Evolutionary conservation across 306 rosid species (phyloP), one percentile per base, ranked within the genome.

Genomic region (Lagenaria siceraria): DNA sequence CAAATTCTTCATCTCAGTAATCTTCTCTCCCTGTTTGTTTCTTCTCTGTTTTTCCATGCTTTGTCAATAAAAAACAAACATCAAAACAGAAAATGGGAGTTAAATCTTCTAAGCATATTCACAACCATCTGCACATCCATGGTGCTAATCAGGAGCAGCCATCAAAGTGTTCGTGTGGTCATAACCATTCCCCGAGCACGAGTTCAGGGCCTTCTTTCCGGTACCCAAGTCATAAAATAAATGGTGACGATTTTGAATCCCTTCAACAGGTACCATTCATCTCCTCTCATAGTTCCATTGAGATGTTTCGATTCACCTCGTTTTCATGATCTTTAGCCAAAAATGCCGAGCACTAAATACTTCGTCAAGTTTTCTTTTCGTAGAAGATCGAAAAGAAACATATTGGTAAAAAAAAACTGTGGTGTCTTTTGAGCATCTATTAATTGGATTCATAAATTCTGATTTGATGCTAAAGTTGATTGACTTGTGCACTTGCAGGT

Each of bases 261-360:
- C 18, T 81, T 60, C 74, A 81, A 36, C 84, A 76, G 84, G 84
- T 69, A 81, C 24, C 51, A 8, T 58, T 38, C 72, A 12, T 21
- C 38, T 42, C 15, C 36, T 64, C 72, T 35, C 27, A 35, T 64
- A 35, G 42, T 35, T 40, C 9, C 49, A 56, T 55, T n/a, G 8
- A 29, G 10, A n/a, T n/a, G 8, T 24, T 72, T 35, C 17, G 17
- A 4, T 58, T 46, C 58, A 22, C 56, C 35, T 12, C 2, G 22
- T 29, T 49, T 27, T 14, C 18, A 6, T 7, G 15, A n/a, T 38
- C 15, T 38, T 74, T 49, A 17, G 31, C 21, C 24, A n/a, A 14
- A 46, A 71, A 10, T 3, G 5, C 36, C 12, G 24, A 52, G 49
- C 35, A 52, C 24, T 17, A 21, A 5, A 51, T n/a, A 35, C 66